These are phyloP conservation scores for Pichia sp. DNA, from an alignment of 1,139 yeast genomes.

Conservation along the genomic window DNA sequence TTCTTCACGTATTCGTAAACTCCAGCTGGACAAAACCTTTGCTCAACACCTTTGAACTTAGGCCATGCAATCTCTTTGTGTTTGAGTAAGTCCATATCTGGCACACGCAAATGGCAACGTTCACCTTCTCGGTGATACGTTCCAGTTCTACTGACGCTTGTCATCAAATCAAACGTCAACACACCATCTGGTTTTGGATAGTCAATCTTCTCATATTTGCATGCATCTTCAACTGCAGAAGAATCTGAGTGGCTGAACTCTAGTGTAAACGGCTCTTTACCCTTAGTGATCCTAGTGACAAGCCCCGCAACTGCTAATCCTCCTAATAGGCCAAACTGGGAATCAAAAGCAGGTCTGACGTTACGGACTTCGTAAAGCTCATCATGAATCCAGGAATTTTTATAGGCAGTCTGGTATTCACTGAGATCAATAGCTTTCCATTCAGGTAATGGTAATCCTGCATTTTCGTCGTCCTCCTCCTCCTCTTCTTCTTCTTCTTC, in stretches of 20 bases:
- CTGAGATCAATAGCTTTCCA: conserved; percentile 47
- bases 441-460: conserved; percentile 32
- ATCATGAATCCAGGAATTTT: conserved; percentile 78
- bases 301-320: conserved; percentile 84
- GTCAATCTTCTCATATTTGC: conserved; percentile 61
- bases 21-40: conserved; percentile 96
- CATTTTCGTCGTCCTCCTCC: conserved; percentile 39
- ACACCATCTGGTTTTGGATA: conserved; percentile 94
- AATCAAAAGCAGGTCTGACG: conserved; percentile 83
- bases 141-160: conserved; percentile 93
- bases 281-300: conserved; percentile 73
- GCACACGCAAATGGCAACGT: conserved; percentile 78
- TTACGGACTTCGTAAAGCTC: conserved; percentile 83
- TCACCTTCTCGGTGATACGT: conserved; percentile 95
- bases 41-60: conserved; percentile 78
- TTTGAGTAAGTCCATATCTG: conserved; percentile 61
- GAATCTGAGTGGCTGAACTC: conserved; percentile 71
- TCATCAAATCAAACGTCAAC: conserved; percentile 82
- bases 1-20: conserved; percentile 84
- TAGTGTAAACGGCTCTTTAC: conserved; percentile 86
- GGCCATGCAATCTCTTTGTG: conserved; percentile 73
- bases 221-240: conserved; percentile 62
- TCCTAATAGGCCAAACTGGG: conserved; percentile 66
- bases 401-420: conserved; percentile 59
- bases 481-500: conserved; percentile 48